These are phyloP conservation scores for Psilocybe tampanensis DNA, from an alignment of 768 basidiomycete genomes.

Conservation along the genomic window DNA sequence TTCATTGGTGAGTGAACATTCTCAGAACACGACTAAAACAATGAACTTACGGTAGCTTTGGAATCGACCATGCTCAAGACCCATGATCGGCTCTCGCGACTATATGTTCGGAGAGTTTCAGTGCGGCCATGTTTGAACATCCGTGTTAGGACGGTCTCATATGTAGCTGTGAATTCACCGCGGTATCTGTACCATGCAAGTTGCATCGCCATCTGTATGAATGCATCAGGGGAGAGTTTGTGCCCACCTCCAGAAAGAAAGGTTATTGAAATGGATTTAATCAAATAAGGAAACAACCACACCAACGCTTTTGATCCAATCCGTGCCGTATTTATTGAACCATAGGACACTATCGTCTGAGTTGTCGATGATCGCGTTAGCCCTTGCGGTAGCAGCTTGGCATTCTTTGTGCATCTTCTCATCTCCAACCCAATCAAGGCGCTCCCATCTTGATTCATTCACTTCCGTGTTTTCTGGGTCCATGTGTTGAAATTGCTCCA, in stretches of 20 bases:
- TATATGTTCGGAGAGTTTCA: constrained; percentile 83
- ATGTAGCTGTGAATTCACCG: constrained; percentile 81
- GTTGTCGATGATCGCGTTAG: constrained; percentile 62
- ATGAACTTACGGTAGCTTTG: constrained; percentile 41
- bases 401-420: constrained; percentile 59
- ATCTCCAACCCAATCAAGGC: constrained; percentile 78
- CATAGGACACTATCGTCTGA: constrained; percentile 85
- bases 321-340: constrained; percentile 80
- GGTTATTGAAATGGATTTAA: background rate
- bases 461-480: constrained; percentile 11
- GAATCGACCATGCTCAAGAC: constrained; percentile 75
- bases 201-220: constrained; percentile 89
- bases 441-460: constrained; percentile 47
- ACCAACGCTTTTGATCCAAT: constrained; percentile 86
- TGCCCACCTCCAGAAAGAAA: constrained; percentile 25
- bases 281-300: background rate
- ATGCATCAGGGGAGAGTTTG: constrained; percentile 73
- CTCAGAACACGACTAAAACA: background rate
- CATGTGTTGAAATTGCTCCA: constrained; percentile 36
- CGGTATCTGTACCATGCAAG: constrained; percentile 87
- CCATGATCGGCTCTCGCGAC: constrained; percentile 72
- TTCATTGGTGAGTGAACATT: constrained; percentile 25
- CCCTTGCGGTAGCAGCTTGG: constrained; percentile 55
- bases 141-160: constrained; percentile 90
- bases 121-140: constrained; percentile 88